Percentiles rank a stretch among this genome's conserved stretches.
phyloP scores from a whole-genome alignment of 805 yeast genomes.

The Teunomyces pallodes region DNA sequence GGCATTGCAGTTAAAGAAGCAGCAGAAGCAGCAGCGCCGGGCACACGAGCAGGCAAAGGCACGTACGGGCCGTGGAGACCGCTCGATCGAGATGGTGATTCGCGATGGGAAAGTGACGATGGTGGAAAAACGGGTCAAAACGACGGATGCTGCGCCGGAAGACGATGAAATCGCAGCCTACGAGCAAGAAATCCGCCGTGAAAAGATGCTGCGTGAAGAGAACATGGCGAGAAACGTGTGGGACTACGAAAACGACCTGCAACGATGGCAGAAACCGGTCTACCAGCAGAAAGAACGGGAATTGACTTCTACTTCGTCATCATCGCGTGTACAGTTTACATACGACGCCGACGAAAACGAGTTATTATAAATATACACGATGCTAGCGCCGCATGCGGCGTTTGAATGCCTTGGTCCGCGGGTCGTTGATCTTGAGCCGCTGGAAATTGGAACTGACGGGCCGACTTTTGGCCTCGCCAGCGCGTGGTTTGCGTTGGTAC shows the following conservation, averaged over 20 bases:
- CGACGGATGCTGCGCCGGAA: conserved; percentile 27
- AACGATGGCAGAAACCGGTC: conserved; percentile 55
- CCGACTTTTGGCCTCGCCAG: conserved; percentile 15
- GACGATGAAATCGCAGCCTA: conserved; percentile 35
- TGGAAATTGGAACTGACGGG: conserved; percentile 50
- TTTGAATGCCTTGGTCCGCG: conserved; percentile 39
- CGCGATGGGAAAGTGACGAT: conserved; percentile 75
- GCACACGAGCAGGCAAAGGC: conserved; percentile 55
- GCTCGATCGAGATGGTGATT: conserved; percentile 74
- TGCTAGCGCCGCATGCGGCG: conserved; percentile 25
- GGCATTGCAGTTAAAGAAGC: conserved; percentile 82
- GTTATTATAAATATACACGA: conserved; percentile 12
- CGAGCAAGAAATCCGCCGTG: conserved; percentile 28
- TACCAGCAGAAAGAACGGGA: conserved; percentile 20
- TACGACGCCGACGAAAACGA: conserved; percentile 21
- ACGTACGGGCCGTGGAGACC: conserved; percentile 70
- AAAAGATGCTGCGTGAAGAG: conserved; percentile 25
- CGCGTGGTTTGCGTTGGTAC: conserved; percentile 3
- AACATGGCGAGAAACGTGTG: conserved; percentile 43
- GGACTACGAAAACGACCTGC: conserved; percentile 57
- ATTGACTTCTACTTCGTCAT: conserved; percentile 4
- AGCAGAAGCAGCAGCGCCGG: conserved; percentile 70
- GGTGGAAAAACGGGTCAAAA: conserved; percentile 40
- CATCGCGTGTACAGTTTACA: conserved; percentile 25
- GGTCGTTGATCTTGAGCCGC: conserved; percentile 50